Evolutionary conservation across 108 stramenopile genomes (phyloP), one percentile per base, ranked within the genome.

Genomic region (Skeletonema costatum): DNA sequence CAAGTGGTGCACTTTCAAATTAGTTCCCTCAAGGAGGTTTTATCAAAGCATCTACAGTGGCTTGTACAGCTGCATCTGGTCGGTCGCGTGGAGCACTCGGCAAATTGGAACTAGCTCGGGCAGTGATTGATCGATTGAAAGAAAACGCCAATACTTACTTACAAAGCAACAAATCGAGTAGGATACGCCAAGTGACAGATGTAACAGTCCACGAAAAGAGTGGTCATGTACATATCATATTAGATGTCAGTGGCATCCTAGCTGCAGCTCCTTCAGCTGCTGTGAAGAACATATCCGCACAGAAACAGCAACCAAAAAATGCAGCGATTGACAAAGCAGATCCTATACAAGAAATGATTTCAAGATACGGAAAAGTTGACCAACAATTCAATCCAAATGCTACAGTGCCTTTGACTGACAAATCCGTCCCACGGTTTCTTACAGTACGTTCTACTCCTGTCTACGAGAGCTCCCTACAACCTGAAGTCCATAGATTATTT

Each of bases 401-500:
- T 4, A 67, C 51, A 53, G 66, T 68, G 2, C 71, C 82, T 36
- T 0, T 8, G 11, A 19, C 64, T 56, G 17, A 68, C 13, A 46
- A 62, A 35, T 42, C 74, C 62, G 76, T 80, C 38, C 64, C 64
- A 38, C 77, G 88, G 5, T 63, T 51, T 38, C 71, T 93, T 5
- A 73, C 81, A 19, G 81, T 93, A 12, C 71, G 80, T 70, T 88
- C 92, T 19, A 64, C 92, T 11, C 87, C 91, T n/a, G 86, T 90
- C 16, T 70, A 87, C 70, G 86, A 82, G 61, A 87, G 86, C 59
- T 87, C 89, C 25, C 68, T 89, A 35, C 74, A 89, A 58, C 92
- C 95, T 35, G 87, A 93, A 66, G 95, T 93, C 1, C 91, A 92
- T 80, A 56, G 65, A 50, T 70, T 95, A 33, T 95, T 90, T 67